Base-by-base conservation (phyloP, 805 yeast genomes). In the Kodamaea leandrae region DNA sequence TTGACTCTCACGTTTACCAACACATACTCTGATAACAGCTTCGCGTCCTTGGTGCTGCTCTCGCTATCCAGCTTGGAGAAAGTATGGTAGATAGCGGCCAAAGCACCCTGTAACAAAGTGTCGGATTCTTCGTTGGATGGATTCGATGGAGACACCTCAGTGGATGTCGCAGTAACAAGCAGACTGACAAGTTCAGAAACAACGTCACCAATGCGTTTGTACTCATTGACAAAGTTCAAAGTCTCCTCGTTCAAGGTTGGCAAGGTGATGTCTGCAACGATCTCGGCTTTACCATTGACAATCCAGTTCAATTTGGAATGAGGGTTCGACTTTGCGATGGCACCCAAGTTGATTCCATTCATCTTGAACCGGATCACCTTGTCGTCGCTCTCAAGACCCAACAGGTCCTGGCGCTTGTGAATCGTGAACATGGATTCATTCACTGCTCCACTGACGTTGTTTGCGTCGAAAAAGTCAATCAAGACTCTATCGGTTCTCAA, bases 381-480 rank as follows among this genome's bases (percentile, higher is more conserved):
- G 37, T 52, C 57, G 38, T 62, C 48, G 57, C 61, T 17, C 23
- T 73, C 67, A 46, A 71, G 71, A 0, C 78, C 76, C 36, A 36
- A 17, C n/a, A 45, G 61, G 41, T 75, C 73, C 54, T 84, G 91
- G 50, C 85, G 76, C 54, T 83, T 83, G 51, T 85, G 93, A 16
- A 86, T 72, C 0, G 89, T 83, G 61, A 85, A 84, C 59, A 86
- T 67, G 1, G 93, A 78, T 40, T 83, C 83, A 53, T 84, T 83
- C 10, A 85, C 68, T 0, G 90, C 78, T 0, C 95, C 95, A 12
- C 85, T 79, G 23, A 83, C 79, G 36, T 82, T 79, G 42, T 72
- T 72, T 10, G 89, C 86, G 55, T 80, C 81, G 61, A 85, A 74
- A 40, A 85, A 71, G 57, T 86, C 93, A 42, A 80, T 63, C 32